Percentiles rank a stretch among this genome's conserved stretches.
phyloP scores from a whole-genome alignment of 1,139 yeast genomes.

The Saccharomycopsis crataegensis region DNA sequence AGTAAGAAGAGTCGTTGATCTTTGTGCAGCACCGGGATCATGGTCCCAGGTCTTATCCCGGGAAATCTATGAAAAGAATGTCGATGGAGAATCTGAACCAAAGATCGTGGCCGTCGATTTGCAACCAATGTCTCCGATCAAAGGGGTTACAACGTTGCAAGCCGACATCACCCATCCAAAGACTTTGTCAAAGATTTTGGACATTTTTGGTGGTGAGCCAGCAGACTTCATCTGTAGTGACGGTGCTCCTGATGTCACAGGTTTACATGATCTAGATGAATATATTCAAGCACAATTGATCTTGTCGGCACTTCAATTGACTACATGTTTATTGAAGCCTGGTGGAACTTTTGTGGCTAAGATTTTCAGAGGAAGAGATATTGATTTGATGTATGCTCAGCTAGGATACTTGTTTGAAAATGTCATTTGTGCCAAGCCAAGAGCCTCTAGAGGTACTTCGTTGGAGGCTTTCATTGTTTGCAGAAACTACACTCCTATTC shows the following conservation, averaged over 20 bases:
- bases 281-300: conserved; percentile 93
- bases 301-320: conserved; percentile 80
- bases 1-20: conserved; percentile 78
- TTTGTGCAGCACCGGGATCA: conserved; percentile 98
- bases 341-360: conserved; percentile 96
- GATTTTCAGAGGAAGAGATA: conserved; percentile 91
- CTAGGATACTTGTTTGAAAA: conserved; percentile 74
- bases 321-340: conserved; percentile 77
- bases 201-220: conserved; percentile 79
- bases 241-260: conserved; percentile 99
- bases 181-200: conserved; percentile 67
- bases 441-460: conserved; percentile 90
- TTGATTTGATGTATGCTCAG: conserved; percentile 84
- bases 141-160: conserved; percentile 79
- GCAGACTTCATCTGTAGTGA: conserved; percentile 96
- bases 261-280: conserved; percentile 92
- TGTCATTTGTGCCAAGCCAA: conserved; percentile 92
- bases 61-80: conserved; percentile 42
- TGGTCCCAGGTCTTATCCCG: conserved; percentile 95
- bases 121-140: conserved; percentile 95
- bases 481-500: conserved; percentile 73
- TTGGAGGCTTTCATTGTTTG: conserved; percentile 92
- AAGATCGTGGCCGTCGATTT: conserved; percentile 90
- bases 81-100: conserved; percentile 35
- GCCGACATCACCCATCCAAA: conserved; percentile 97